These are phyloP conservation scores for Neonectria neomacrospora DNA, from an alignment of 2,329 filamentous ascomycete genomes.

Conservation along the genomic window DNA sequence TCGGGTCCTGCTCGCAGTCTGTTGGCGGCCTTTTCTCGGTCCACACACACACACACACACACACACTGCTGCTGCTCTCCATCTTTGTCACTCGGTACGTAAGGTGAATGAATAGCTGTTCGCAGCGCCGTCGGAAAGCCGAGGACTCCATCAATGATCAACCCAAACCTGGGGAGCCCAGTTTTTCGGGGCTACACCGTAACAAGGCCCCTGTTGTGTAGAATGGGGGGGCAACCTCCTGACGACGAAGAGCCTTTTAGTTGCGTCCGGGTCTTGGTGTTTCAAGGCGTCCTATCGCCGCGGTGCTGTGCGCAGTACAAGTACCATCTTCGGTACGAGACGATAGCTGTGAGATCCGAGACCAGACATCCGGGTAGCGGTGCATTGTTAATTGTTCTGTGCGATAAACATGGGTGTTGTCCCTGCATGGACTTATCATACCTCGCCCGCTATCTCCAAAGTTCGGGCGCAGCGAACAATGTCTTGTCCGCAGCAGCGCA, in stretches of 20 bases:
- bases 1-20: conserved; percentile 15
- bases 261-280: conserved; percentile 19
- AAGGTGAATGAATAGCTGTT: conserved; percentile 28
- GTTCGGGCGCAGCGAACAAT: conserved; percentile 13
- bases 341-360: conserved; percentile 9
- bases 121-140: conserved; percentile 15
- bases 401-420: conserved; percentile 15
- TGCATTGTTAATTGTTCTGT: conserved; percentile 7
- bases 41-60: conserved; percentile 12
- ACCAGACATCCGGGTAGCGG: conserved; percentile 4
- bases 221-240: conserved; percentile 23
- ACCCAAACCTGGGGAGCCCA: conserved; percentile 16
- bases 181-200: conserved; percentile 17
- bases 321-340: background rate
- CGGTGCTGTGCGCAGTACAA: background rate
- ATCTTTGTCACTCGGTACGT: conserved; percentile 28
- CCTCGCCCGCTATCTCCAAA: conserved; percentile 22
- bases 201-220: conserved; percentile 18
- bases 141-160: conserved; percentile 22
- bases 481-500: conserved; percentile 19
- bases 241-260: conserved; percentile 9
- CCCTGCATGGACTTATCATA: conserved; percentile 28
- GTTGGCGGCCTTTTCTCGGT: conserved; percentile 28
- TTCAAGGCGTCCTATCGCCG: conserved; percentile 20
- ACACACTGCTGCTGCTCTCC: background rate